Evolutionary conservation across 2,329 filamentous ascomycete genomes (phyloP), one percentile per base, ranked within the genome.

Genomic region (Aureobasidium uvarum): DNA sequence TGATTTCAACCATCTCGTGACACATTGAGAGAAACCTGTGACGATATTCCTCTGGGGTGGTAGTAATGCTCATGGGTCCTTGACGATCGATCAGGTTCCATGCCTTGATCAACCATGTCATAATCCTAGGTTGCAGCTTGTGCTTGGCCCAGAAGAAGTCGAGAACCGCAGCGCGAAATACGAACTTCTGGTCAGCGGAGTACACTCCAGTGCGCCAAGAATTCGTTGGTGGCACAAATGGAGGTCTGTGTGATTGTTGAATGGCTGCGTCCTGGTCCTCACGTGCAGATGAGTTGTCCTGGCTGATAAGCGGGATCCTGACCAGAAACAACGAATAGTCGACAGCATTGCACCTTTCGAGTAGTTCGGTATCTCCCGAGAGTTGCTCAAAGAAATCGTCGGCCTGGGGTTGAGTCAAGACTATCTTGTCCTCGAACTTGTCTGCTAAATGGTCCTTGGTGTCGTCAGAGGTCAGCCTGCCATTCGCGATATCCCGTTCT

Each of bases 91-190:
- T 77, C 14, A 82, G 70, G 70, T 91, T 91, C 63, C 74, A 75
- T 14, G 70, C 69, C 25, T 70, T 73, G 66, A 92, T 84, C 41
- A 91, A 74, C 0, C 83, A 81, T 0, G 88, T 90, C 83, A 91
- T 84, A 1, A 84, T 79, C 73, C 83, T 84, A 0, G 89, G 85
- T 63, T 85, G 87, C 0, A 87, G 70, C 69, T 87, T 88, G 74
- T 91, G 88, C 75, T 89, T 90, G 0, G 88, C 85, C 89, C 89
- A 92, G 78, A 92, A 91, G 76, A 92, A 92, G 74, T 92, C 89
- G 39, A 92, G 78, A 16, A 92, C 76, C 0, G 87, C 83, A 3
- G 84, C 86, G 2, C 89, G 83, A 71, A 90, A 92, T 14, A 87
- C 78, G 80, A 87, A 89, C 69, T 85, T 85, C 0, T 84, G 84